These are phyloP conservation scores for Claviceps cyperi DNA, from an alignment of 2,329 filamentous ascomycete species.

Conservation along the genomic window DNA sequence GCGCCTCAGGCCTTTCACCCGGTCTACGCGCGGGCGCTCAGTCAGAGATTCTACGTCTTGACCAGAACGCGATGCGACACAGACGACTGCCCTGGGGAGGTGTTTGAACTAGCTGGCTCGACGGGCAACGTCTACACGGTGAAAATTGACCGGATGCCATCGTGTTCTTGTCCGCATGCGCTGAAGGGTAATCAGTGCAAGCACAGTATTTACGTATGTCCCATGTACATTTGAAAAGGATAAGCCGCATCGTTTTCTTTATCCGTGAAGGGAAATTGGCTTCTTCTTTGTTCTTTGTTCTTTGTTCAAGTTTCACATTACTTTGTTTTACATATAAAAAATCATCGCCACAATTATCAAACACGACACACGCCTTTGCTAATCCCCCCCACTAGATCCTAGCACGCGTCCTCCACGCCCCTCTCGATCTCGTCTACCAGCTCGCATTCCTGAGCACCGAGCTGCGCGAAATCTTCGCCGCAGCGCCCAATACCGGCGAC, in stretches of 20 bases:
- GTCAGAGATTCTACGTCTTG: slow-evolving; percentile 33
- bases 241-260: background rate
- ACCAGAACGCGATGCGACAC: slow-evolving; percentile 22
- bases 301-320: background rate
- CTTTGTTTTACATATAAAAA: background rate
- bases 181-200: slow-evolving; percentile 46
- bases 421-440: slow-evolving; percentile 43
- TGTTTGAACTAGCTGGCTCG: slow-evolving; percentile 44
- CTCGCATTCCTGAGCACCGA: slow-evolving; percentile 44
- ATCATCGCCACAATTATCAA: too few species aligned
- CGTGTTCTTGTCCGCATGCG: slow-evolving; percentile 42
- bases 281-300: background rate
- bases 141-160: slow-evolving; percentile 33
- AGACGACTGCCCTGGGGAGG: slow-evolving; percentile 30
- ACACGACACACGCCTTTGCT: background rate
- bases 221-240: background rate
- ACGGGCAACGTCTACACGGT: slow-evolving; percentile 53
- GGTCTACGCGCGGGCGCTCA: slow-evolving; percentile 24
- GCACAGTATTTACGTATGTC: slow-evolving; percentile 43
- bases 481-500: slow-evolving; percentile 3
- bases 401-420: slow-evolving; percentile 43
- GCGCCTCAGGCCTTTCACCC: slow-evolving; percentile 21
- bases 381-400: slow-evolving; percentile 28
- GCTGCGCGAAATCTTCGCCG: slow-evolving; percentile 41
- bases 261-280: background rate